A percentile compares a stretch with the other conserved stretches of the same genome.
These are phyloP conservation scores for Plantago ovata DNA, from an alignment of 257 asterid species.

Conservation along the genomic window DNA sequence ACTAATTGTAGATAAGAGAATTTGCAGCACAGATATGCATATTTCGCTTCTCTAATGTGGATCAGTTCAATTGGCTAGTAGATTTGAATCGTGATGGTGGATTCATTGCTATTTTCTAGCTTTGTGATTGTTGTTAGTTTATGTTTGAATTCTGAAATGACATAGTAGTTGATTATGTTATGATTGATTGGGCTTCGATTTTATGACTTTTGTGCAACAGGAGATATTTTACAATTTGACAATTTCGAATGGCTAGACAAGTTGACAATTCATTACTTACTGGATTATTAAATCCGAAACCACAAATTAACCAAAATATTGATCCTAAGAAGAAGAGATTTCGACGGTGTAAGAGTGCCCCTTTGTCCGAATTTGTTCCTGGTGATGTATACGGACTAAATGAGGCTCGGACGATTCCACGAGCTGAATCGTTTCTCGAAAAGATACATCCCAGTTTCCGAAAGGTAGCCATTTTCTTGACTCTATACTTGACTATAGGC, in stretches of 20 bases:
- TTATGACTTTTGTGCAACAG: constrained; percentile 12
- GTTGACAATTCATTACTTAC: constrained; percentile 26
- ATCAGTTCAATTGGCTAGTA: too few species aligned
- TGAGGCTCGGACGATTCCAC: constrained; percentile 20
- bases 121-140: too few species aligned
- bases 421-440: constrained; percentile 35
- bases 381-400: constrained; percentile 34
- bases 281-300: constrained; percentile 26
- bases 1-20: too few species aligned
- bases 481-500: constrained; percentile 53
- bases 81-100: too few species aligned
- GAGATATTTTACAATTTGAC: background rate
- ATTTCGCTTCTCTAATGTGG: too few species aligned
- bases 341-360: constrained; percentile 82
- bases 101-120: too few species aligned
- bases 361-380: constrained; percentile 42
- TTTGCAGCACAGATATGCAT: too few species aligned
- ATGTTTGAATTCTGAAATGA: too few species aligned
- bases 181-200: background rate
- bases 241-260: constrained; percentile 32
- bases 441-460: constrained; percentile 48
- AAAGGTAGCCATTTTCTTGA: constrained; percentile 40
- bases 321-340: constrained; percentile 40
- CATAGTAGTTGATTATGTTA: too few species aligned
- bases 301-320: constrained; percentile 19